Evolutionary conservation across 306 rosid genomes (phyloP).

Genomic region (Begonia masoniana): DNA sequence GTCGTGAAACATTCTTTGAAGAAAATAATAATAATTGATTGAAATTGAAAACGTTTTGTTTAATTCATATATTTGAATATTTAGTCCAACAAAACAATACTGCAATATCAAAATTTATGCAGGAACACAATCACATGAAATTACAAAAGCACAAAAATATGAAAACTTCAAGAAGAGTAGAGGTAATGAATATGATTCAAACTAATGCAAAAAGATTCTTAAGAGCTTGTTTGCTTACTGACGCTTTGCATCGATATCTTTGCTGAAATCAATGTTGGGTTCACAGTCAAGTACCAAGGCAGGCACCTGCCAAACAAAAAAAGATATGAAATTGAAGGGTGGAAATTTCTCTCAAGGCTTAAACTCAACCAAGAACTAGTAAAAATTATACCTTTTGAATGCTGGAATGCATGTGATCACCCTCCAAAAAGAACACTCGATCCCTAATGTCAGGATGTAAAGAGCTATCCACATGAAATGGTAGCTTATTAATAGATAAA

Average conservation of each 20-base stretch:
- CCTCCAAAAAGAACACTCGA: constrained; percentile 91
- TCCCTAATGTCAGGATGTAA: constrained; percentile 80
- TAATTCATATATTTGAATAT: too few species aligned
- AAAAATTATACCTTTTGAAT: constrained; percentile 68
- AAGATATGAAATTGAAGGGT: background rate
- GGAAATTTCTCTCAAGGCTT: background rate
- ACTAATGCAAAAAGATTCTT: too few species aligned
- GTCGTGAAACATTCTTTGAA: too few species aligned
- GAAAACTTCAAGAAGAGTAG: too few species aligned
- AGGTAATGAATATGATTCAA: too few species aligned
- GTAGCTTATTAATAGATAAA: constrained; percentile 53
- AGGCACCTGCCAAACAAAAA: constrained; percentile 53
- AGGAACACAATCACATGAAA: too few species aligned
- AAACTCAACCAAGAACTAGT: background rate
- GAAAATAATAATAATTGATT: too few species aligned
- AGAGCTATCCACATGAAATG: constrained; percentile 54
- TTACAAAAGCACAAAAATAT: too few species aligned
- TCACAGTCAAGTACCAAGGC: constrained; percentile 96
- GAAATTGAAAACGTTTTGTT: too few species aligned
- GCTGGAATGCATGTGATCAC: constrained; percentile 95
- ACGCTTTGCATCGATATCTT: constrained; percentile 85
- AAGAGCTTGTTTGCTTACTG: constrained; percentile 34
- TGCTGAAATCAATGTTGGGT: constrained; percentile 96
- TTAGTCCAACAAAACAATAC: too few species aligned
- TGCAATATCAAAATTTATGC: too few species aligned